A percentile compares a stretch with the other conserved stretches of the same genome.
Evolutionary conservation across 371 early-diverging fungal species (phyloP).

Genomic region (Rhizopus arrhizus): DNA sequence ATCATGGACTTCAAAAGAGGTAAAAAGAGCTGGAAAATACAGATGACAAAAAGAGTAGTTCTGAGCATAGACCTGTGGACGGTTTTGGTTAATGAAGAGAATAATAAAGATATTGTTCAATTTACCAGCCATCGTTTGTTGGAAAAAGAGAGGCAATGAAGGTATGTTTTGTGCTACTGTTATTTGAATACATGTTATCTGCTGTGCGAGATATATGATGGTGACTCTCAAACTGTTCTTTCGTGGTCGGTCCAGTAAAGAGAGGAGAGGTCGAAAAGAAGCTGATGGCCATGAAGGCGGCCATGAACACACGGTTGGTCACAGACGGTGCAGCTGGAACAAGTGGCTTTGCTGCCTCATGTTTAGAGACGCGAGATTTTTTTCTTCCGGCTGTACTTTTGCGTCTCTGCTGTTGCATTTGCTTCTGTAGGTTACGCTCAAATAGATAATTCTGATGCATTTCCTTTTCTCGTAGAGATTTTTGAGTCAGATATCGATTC

Average conservation of each 20-base stretch:
- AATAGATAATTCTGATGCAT: slow-evolving; percentile 25
- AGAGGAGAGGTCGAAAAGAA: slow-evolving; percentile 51
- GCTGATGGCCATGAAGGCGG: slow-evolving; percentile 47
- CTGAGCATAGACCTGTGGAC: slow-evolving; percentile 30
- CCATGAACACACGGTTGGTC: slow-evolving; percentile 52
- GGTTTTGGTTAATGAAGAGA: slow-evolving; percentile 2
- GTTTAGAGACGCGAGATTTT: slow-evolving; percentile 9
- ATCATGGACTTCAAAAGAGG: slow-evolving; percentile 35
- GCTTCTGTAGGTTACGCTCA: slow-evolving; percentile 31
- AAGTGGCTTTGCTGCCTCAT: slow-evolving; percentile 10
- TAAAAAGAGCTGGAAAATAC: slow-evolving; percentile 36
- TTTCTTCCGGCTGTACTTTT: slow-evolving; percentile 30
- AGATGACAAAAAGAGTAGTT: slow-evolving; percentile 36
- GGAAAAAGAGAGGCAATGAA: slow-evolving; percentile 25
- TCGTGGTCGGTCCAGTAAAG: slow-evolving; percentile 37
- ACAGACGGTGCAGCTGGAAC: slow-evolving; percentile 5
- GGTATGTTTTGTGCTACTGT: neutral
- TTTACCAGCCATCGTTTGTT: slow-evolving; percentile 37
- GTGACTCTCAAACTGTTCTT: slow-evolving; percentile 45
- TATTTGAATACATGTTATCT: slow-evolving; percentile 8
- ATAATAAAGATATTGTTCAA: neutral
- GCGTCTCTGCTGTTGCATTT: slow-evolving; percentile 29
- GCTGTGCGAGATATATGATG: slow-evolving; percentile 46
- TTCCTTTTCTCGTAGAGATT: slow-evolving; percentile 41
- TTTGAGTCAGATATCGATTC: slow-evolving; percentile 32